A percentile compares a stretch with the other conserved stretches of the same genome.
These are phyloP conservation scores for Beauveria scarabaeidicola DNA, from an alignment of 2,329 filamentous ascomycete genomes.

Conservation along the genomic window DNA sequence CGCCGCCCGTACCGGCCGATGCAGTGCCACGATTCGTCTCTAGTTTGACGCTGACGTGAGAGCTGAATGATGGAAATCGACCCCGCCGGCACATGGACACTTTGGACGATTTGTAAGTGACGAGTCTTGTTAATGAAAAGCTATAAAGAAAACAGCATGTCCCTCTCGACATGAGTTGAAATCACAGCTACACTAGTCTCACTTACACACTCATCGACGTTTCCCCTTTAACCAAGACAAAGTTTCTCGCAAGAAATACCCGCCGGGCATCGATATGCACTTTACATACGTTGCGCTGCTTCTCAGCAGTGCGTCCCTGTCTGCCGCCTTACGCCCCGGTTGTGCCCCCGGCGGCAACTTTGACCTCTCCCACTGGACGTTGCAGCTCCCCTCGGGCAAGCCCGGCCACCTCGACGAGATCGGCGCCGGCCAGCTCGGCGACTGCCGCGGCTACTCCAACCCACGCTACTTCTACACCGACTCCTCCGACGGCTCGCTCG, in stretches of 20 bases:
- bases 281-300: background rate
- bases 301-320: background rate
- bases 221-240: background rate
- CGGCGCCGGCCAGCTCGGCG: constrained; percentile 21
- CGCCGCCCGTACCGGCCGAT: background rate
- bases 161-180: no score
- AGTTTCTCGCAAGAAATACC: no score
- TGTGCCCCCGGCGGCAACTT: constrained; percentile 24
- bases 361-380: constrained; percentile 25
- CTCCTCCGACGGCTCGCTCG: constrained; percentile 23
- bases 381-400: constrained; percentile 31
- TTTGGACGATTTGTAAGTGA: background rate
- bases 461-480: constrained; percentile 28
- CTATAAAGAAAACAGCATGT: background rate
- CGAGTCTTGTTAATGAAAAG: background rate
- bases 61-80: background rate
- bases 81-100: background rate
- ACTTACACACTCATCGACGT: background rate
- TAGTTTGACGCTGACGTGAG: background rate
- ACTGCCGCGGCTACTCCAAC: constrained; percentile 27
- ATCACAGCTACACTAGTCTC: background rate
- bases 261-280: background rate
- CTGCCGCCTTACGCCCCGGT: background rate
- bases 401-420: constrained; percentile 16
- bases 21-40: background rate